A percentile compares a stretch with the other conserved stretches of the same genome.
These are phyloP conservation scores for Ophioceras dolichostomum DNA, from an alignment of 2,329 filamentous ascomycete genomes.

Conservation along the genomic window DNA sequence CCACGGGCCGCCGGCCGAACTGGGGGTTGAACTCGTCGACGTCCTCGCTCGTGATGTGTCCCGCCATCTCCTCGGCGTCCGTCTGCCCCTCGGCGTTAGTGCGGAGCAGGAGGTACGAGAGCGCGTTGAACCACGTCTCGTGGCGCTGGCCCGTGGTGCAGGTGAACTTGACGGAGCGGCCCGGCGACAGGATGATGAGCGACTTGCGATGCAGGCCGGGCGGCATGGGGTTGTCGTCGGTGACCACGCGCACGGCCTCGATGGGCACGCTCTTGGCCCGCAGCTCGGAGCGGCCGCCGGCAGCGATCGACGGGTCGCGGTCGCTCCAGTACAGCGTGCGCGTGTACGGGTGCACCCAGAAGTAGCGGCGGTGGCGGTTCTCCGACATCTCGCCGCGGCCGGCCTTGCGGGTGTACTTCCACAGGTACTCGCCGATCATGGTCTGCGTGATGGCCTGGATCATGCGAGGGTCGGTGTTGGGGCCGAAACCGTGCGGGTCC, in stretches of 20 bases:
- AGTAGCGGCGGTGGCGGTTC: conserved; percentile 87
- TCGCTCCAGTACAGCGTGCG: conserved; percentile 96
- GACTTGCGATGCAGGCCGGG: conserved; percentile 93
- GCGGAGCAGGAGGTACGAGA: conserved; percentile 82
- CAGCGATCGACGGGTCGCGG: conserved; percentile 65
- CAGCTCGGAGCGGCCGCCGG: conserved; percentile 64
- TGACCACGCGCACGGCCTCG: conserved; percentile 81
- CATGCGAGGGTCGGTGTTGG: conserved; percentile 86
- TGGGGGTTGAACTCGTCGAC: conserved; percentile 74
- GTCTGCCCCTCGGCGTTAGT: conserved; percentile 53
- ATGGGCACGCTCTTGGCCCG: conserved; percentile 84
- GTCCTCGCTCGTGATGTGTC: conserved; percentile 47
- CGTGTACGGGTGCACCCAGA: conserved; percentile 98
- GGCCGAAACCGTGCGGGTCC: conserved; percentile 45
- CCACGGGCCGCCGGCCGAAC: conserved; percentile 22
- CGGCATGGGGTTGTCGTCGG: conserved; percentile 89
- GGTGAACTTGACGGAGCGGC: conserved; percentile 84
- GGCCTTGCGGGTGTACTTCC: conserved; percentile 96
- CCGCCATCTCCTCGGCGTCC: conserved; percentile 27
- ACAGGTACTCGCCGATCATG: conserved; percentile 98
- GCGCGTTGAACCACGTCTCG: conserved; percentile 96
- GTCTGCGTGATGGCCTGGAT: conserved; percentile 98
- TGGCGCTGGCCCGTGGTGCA: conserved; percentile 88
- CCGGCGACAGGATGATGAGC: conserved; percentile 78
- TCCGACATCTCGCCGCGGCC: conserved; percentile 82